Conservation (phyloP, 306 rosid genomes). For the Vicia villosa region DNA sequence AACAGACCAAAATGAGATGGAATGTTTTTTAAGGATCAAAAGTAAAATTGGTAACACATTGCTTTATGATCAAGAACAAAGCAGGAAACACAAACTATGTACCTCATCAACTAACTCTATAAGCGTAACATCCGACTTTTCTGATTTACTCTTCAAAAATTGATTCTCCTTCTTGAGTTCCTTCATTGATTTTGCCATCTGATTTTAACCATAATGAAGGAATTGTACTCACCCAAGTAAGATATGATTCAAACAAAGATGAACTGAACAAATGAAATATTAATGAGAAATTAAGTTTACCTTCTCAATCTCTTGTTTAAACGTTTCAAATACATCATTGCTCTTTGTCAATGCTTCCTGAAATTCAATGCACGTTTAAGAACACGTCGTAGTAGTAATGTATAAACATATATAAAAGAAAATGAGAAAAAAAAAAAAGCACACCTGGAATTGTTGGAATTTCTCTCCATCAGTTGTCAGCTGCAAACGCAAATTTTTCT, state of each 20-base stretch:
- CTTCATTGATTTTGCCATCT: conserved; percentile 95
- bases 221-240: conserved; percentile 13
- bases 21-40: neutral
- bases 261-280: conserved; percentile 25
- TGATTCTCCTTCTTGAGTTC: conserved; percentile 93
- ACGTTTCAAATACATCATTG: conserved; percentile 90
- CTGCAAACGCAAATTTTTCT: conserved; percentile 78
- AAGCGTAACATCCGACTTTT: conserved; percentile 81
- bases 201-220: conserved; percentile 41
- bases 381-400: conserved; percentile 22
- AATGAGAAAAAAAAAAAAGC: conserved; percentile 30
- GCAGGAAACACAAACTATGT: conserved; percentile 17
- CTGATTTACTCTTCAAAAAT: conserved; percentile 88
- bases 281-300: conserved; percentile 45
- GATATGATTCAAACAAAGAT: conserved; percentile 32
- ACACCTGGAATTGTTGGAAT: conserved; percentile 93
- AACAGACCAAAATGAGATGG: neutral
- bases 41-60: neutral
- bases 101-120: conserved; percentile 91
- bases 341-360: conserved; percentile 92
- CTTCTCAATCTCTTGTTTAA: conserved; percentile 90
- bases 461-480: conserved; percentile 95
- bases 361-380: conserved; percentile 41
- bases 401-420: neutral
- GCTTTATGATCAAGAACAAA: conserved; percentile 9